Percentiles rank a stretch among this genome's conserved stretches.
These are phyloP conservation scores for Oligophagozyma castellii DNA, from an alignment of 1,139 yeast genomes.

Conservation along the genomic window DNA sequence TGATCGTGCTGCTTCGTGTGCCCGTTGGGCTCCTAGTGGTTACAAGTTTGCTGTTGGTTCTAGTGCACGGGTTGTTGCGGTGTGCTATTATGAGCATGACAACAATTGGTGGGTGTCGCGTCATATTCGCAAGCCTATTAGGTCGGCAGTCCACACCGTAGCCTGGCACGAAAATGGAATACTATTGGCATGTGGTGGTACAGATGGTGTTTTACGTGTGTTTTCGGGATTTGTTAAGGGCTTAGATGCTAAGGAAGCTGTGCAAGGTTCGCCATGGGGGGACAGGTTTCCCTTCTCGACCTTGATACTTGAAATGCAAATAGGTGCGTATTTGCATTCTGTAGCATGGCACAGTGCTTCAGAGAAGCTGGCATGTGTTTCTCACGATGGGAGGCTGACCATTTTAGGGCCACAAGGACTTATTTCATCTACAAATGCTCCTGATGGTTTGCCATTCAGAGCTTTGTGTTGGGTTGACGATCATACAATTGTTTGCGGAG, in stretches of 20 bases:
- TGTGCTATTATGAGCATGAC: constrained; percentile 90
- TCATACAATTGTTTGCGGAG: constrained; percentile 67
- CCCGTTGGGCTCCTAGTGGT: constrained; percentile 90
- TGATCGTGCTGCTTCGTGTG: constrained; percentile 87
- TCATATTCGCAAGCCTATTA: constrained; percentile 86
- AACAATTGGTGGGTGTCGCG: constrained; percentile 99
- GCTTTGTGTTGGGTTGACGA: constrained; percentile 58
- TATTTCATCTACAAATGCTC: constrained; percentile 63
- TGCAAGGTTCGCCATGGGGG: constrained; percentile 72
- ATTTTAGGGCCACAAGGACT: constrained; percentile 32
- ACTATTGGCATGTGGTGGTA: constrained; percentile 78
- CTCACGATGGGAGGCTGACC: constrained; percentile 66
- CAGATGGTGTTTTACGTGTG: constrained; percentile 90
- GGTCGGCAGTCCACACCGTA: constrained; percentile 71
- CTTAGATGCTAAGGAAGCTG: constrained; percentile 66
- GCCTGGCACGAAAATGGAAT: constrained; percentile 96
- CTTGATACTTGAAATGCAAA: constrained; percentile 71
- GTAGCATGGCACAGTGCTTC: constrained; percentile 72
- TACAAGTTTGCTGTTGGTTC: constrained; percentile 94
- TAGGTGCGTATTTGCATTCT: constrained; percentile 89
- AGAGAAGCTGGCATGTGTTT: constrained; percentile 61
- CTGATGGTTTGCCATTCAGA: constrained; percentile 71
- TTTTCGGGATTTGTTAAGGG: constrained; percentile 90
- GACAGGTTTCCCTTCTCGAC: constrained; percentile 92
- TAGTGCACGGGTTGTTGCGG: constrained; percentile 85